Percentiles rank a stretch among this genome's conserved stretches.
Conservation (phyloP, 805 yeast genomes). For the Yamadazyma phyllophila region DNA sequence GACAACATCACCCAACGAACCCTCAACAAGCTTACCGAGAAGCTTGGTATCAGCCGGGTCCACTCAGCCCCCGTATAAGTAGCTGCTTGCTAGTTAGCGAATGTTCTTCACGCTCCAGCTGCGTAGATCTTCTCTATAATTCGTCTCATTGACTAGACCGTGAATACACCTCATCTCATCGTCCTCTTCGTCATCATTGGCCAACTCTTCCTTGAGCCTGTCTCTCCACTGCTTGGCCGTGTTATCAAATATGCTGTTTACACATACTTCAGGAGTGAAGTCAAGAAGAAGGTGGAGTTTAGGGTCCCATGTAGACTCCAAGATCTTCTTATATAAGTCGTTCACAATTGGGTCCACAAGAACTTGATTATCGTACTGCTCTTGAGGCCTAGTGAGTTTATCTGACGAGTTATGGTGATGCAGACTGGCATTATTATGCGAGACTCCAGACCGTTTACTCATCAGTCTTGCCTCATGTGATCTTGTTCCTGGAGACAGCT, state of each 20-base stretch:
- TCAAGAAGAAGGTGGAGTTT: conserved; percentile 45
- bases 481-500: not conserved
- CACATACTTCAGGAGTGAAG: conserved; percentile 64
- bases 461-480: too few species aligned
- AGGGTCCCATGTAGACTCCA: conserved; percentile 63
- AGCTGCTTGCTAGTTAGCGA: too few species aligned
- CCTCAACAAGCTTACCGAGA: not conserved
- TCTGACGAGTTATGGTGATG: too few species aligned
- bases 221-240: conserved; percentile 20
- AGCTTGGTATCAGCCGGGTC: not conserved
- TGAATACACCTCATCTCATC: conserved; percentile 25
- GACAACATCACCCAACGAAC: not conserved
- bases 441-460: too few species aligned
- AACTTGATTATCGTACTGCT: conserved; percentile 8
- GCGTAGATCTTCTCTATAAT: conserved; percentile 34
- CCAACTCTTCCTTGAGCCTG: conserved; percentile 12
- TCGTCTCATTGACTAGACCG: conserved; percentile 39
- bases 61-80: too few species aligned
- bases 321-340: conserved; percentile 49
- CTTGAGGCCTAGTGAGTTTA: too few species aligned
- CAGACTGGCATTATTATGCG: too few species aligned
- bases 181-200: conserved; percentile 20
- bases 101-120: conserved; percentile 26
- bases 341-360: conserved; percentile 51
- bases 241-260: conserved; percentile 71